These are phyloP conservation scores for Dillenia turbinata DNA, from an alignment of 164 flowering plant species.

Conservation along the genomic window DNA sequence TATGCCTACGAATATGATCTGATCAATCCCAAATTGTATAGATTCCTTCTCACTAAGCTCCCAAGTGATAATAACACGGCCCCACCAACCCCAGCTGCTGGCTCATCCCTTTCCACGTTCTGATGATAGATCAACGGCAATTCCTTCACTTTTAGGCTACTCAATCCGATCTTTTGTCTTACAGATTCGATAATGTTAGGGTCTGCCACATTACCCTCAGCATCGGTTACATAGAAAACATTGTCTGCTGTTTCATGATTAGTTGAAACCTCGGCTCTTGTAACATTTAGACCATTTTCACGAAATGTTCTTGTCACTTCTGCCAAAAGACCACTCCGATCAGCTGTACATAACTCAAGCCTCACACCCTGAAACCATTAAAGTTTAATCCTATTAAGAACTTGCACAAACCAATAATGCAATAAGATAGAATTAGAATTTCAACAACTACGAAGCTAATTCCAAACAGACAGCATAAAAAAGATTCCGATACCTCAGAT, in stretches of 20 bases:
- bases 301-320: constrained; percentile 87
- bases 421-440: too few relatives aligned
- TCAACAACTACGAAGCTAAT: too few relatives aligned
- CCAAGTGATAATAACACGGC: constrained; percentile 73
- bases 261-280: constrained; percentile 87
- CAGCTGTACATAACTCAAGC: constrained; percentile 48
- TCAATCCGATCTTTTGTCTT: constrained; percentile 55
- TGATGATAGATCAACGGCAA: constrained; percentile 28
- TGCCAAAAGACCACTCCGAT: constrained; percentile 65
- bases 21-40: constrained; percentile 79
- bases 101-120: constrained; percentile 32
- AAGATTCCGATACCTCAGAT: constrained; percentile 46
- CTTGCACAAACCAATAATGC: too few relatives aligned
- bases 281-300: constrained; percentile 83
- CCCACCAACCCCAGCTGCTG: constrained; percentile 48
- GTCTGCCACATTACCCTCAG: constrained; percentile 52
- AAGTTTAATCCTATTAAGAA: not conserved
- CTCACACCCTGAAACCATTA: constrained; percentile 52
- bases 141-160: constrained; percentile 71
- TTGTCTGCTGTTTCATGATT: constrained; percentile 45
- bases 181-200: constrained; percentile 58
- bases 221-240: constrained; percentile 73
- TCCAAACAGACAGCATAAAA: not conserved
- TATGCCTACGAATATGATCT: constrained; percentile 56
- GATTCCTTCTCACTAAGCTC: constrained; percentile 78